Conservation (phyloP, 495 filamentous ascomycete species). For the Penicillium alfredii region DNA sequence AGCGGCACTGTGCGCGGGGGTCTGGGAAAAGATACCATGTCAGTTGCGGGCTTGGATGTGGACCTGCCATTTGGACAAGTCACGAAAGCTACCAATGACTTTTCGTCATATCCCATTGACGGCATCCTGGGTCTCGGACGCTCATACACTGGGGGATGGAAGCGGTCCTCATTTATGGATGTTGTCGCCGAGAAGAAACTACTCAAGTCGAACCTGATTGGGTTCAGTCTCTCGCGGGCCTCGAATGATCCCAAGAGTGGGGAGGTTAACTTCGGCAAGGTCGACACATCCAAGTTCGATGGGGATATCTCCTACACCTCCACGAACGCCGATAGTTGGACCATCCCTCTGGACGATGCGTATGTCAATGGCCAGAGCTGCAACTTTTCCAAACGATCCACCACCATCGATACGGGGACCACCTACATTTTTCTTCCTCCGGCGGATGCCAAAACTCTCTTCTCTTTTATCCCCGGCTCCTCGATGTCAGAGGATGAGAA, state of each 20-base stretch:
- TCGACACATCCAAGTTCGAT: slow-evolving; percentile 57
- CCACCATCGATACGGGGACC: slow-evolving; percentile 78
- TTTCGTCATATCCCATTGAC: slow-evolving; percentile 71
- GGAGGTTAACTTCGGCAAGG: slow-evolving; percentile 67
- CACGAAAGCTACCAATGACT: slow-evolving; percentile 58
- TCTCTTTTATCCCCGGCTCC: slow-evolving; percentile 59
- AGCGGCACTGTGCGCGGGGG: slow-evolving; percentile 61
- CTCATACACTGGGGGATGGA: slow-evolving; percentile 34
- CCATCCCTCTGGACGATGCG: slow-evolving; percentile 59
- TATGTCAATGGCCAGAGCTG: slow-evolving; percentile 50
- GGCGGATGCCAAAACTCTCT: slow-evolving; percentile 56
- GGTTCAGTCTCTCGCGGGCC: slow-evolving; percentile 58
- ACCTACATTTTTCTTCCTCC: slow-evolving; percentile 65
- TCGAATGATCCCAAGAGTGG: slow-evolving; percentile 62
- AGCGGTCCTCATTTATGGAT: slow-evolving; percentile 58
- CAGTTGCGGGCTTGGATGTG: slow-evolving; percentile 57
- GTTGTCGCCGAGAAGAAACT: slow-evolving; percentile 49
- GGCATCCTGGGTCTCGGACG: slow-evolving; percentile 78
- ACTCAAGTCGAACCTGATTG: slow-evolving; percentile 59
- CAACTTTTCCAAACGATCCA: slow-evolving; percentile 45
- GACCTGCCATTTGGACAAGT: slow-evolving; percentile 64
- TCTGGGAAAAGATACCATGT: slow-evolving; percentile 56
- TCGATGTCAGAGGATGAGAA: slow-evolving; percentile 44
- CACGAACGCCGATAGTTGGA: slow-evolving; percentile 51
- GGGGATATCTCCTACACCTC: slow-evolving; percentile 60